Percentiles rank a stretch among this genome's conserved stretches.
Evolutionary conservation across 2,329 filamentous ascomycete species (phyloP).

Genomic region (Aspergillus fumigatiaffinis): DNA sequence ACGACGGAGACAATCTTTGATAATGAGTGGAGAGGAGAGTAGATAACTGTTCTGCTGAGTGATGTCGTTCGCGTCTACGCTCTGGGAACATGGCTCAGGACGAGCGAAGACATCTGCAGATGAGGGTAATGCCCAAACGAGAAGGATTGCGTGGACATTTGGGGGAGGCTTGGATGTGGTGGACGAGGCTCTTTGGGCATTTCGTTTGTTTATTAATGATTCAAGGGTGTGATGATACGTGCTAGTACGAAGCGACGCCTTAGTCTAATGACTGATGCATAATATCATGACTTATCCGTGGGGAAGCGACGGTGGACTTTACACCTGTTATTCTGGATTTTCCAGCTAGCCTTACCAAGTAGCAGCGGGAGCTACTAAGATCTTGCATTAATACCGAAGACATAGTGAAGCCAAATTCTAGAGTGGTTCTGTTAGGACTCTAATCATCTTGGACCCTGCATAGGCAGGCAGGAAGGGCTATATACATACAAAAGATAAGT

Average conservation of each 20-base stretch:
- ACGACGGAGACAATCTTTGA: not conserved
- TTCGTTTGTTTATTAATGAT: not conserved
- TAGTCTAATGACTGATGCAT: not conserved
- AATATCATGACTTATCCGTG: not conserved
- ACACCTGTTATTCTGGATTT: no score
- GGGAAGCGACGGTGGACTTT: no score
- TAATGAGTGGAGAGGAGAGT: not conserved
- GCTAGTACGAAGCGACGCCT: not conserved
- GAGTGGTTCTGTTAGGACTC: no score
- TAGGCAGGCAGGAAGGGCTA: no score
- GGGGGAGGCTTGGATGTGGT: not conserved
- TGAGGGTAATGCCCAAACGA: not conserved
- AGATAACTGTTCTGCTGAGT: not conserved
- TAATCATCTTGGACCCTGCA: no score
- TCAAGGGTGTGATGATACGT: not conserved
- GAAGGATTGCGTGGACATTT: not conserved
- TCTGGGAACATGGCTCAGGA: not conserved
- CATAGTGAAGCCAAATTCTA: no score
- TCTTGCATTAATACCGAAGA: no score
- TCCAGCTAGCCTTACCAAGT: no score
- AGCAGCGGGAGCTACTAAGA: no score
- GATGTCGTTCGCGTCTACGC: not conserved
- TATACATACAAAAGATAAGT: no score
- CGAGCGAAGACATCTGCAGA: not conserved
- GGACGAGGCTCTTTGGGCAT: not conserved